Percentiles rank a stretch among this genome's conserved stretches.
Evolutionary conservation across 2,329 filamentous ascomycete genomes (phyloP).

Genomic region (Karstenula rhodostoma): DNA sequence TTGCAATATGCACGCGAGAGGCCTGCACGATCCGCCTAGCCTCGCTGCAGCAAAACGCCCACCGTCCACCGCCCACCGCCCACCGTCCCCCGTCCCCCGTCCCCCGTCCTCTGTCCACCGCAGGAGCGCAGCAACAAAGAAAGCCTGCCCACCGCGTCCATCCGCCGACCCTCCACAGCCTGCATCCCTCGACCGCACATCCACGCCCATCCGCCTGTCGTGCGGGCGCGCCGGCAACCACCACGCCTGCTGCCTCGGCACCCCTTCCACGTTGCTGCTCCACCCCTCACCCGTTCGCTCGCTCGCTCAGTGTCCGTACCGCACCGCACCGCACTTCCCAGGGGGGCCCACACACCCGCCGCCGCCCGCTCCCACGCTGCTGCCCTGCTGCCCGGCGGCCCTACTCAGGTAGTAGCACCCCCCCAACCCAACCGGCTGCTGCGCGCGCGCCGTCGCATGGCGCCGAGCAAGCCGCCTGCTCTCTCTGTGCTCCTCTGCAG

Average conservation of each 20-base stretch:
- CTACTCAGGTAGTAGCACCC: too few species aligned
- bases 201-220: neutral
- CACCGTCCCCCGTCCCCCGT: too few species aligned
- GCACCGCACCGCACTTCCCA: neutral
- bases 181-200: neutral
- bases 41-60: neutral
- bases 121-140: too few species aligned
- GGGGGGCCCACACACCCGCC: too few species aligned
- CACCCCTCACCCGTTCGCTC: neutral
- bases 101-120: too few species aligned
- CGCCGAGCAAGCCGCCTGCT: neutral
- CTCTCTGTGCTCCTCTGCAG: too few species aligned
- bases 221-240: neutral
- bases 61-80: neutral
- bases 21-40: constrained; percentile 6
- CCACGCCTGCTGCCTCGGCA: too few species aligned
- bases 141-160: neutral
- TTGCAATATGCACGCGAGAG: constrained; percentile 2
- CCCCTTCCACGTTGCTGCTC: neutral
- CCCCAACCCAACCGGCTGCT: too few species aligned
- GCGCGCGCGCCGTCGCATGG: too few species aligned
- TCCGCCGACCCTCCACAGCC: neutral
- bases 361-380: neutral
- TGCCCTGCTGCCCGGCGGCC: neutral
- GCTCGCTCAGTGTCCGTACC: neutral